A percentile compares a stretch with the other conserved stretches of the same genome.
phyloP scores from a whole-genome alignment of 805 yeast genomes.

The Candida tallmaniae region DNA sequence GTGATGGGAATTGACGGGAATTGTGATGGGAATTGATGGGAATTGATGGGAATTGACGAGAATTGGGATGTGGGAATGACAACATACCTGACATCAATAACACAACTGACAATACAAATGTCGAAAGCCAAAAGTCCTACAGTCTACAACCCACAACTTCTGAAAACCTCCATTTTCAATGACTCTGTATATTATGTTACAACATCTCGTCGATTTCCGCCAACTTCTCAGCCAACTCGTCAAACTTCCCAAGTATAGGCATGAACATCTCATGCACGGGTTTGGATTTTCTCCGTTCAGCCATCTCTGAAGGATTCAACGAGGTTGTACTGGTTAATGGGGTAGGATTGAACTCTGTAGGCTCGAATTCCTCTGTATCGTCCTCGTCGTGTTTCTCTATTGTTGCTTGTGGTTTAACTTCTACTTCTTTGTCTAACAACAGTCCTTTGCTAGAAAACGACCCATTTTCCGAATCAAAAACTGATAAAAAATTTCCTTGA shows the following conservation, averaged over 20 bases:
- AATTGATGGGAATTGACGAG: no score
- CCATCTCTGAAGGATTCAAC: conserved; percentile 26
- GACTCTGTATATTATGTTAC: no score
- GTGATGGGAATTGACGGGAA: no score
- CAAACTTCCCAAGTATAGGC: conserved; percentile 51
- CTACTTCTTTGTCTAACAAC: conserved; percentile 1
- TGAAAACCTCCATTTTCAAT: no score
- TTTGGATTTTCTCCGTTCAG: conserved; percentile 23
- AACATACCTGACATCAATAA: no score
- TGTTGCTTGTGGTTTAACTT: background rate
- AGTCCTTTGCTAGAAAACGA: conserved; percentile 1
- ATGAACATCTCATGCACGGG: conserved; percentile 51
- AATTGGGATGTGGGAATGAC: no score
- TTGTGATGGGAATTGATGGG: no score
- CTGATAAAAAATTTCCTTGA: conserved; percentile 2
- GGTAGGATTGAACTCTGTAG: conserved; percentile 17
- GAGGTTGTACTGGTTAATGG: conserved; percentile 37
- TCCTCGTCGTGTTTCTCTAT: background rate
- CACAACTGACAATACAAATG: no score
- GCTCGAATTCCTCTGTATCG: conserved; percentile 9
- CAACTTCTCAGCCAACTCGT: conserved; percentile 38
- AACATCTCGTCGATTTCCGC: conserved; percentile 31
- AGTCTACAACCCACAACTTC: no score
- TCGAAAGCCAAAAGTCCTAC: no score
- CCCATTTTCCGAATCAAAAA: conserved; percentile 2